Conservation (phyloP, 2,329 filamentous ascomycete species). For the Hypoxylon sp. region DNA sequence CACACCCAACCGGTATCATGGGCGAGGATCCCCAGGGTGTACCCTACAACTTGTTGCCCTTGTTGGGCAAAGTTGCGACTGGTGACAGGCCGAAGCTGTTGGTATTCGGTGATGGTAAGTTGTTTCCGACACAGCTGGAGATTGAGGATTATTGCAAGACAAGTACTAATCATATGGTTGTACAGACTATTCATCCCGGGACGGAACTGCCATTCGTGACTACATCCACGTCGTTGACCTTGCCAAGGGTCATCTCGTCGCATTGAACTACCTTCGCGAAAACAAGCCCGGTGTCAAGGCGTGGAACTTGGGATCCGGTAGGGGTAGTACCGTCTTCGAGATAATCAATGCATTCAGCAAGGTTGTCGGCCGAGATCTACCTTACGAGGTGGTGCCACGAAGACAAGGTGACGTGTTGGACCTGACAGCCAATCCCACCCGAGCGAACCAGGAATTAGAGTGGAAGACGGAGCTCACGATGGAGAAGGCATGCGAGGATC, state of each 20-base stretch:
- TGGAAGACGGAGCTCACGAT: slow-evolving; percentile 93
- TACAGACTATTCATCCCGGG: slow-evolving; percentile 85
- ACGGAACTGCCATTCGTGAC: slow-evolving; percentile 94
- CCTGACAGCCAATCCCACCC: slow-evolving; percentile 87
- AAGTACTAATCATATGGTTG: slow-evolving; percentile 15
- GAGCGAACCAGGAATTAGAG: slow-evolving; percentile 86
- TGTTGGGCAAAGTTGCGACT: slow-evolving; percentile 94
- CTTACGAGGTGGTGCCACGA: slow-evolving; percentile 85
- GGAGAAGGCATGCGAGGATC: slow-evolving; percentile 90
- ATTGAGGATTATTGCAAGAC: not conserved
- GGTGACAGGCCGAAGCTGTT: slow-evolving; percentile 93
- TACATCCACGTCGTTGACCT: slow-evolving; percentile 98
- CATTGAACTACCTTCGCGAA: slow-evolving; percentile 87
- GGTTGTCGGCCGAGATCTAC: slow-evolving; percentile 84
- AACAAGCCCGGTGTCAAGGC: slow-evolving; percentile 88
- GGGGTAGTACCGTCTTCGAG: slow-evolving; percentile 94
- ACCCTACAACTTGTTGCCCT: slow-evolving; percentile 92
- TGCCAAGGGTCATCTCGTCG: slow-evolving; percentile 83
- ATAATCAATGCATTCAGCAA: slow-evolving; percentile 94
- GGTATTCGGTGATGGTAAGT: slow-evolving; percentile 89
- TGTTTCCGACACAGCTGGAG: not conserved
- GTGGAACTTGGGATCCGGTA: slow-evolving; percentile 96
- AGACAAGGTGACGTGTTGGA: slow-evolving; percentile 91
- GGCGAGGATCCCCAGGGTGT: slow-evolving; percentile 96
- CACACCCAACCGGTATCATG: slow-evolving; percentile 96